phyloP scores from a whole-genome alignment of 345 rosid species.

The Eutrema heterophyllum region DNA sequence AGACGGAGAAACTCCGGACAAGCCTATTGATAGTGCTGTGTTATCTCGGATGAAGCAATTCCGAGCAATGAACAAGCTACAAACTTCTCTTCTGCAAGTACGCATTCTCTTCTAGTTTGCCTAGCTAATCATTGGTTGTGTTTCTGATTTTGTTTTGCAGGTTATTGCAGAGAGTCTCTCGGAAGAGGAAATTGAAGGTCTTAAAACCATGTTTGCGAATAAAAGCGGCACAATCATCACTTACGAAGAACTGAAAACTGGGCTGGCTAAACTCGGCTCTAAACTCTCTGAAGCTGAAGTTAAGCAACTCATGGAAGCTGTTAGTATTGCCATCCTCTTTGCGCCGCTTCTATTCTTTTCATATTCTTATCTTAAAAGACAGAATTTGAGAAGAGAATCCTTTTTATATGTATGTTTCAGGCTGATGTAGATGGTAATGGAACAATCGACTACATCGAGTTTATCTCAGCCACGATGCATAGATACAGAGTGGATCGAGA shows the following conservation, averaged over 20 bases:
- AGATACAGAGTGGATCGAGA: constrained; percentile 59
- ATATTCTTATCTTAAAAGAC: neutral
- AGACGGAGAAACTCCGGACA: neutral
- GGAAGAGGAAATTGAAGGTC: constrained; percentile 75
- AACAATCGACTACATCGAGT: constrained; percentile 78
- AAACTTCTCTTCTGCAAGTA: neutral
- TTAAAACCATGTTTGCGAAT: constrained; percentile 66
- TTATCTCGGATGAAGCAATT: neutral
- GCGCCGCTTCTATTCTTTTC: neutral
- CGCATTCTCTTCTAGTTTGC: neutral
- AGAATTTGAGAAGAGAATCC: neutral
- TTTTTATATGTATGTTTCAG: constrained; percentile 29
- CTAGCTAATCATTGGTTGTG: neutral
- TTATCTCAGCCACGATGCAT: constrained; percentile 82
- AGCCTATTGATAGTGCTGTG: neutral
- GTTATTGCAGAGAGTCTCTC: constrained; percentile 76
- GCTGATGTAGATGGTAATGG: constrained; percentile 88
- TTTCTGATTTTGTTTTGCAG: no score
- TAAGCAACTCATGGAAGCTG: constrained; percentile 85
- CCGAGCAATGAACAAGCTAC: neutral
- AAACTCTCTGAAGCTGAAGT: constrained; percentile 77
- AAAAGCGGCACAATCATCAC: constrained; percentile 86
- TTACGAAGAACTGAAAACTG: constrained; percentile 64
- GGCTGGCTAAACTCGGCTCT: constrained; percentile 66
- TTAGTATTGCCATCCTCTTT: constrained; percentile 25